Conservation (phyloP, 805 yeast genomes). For the Cyberlindnera xylosilytica region DNA sequence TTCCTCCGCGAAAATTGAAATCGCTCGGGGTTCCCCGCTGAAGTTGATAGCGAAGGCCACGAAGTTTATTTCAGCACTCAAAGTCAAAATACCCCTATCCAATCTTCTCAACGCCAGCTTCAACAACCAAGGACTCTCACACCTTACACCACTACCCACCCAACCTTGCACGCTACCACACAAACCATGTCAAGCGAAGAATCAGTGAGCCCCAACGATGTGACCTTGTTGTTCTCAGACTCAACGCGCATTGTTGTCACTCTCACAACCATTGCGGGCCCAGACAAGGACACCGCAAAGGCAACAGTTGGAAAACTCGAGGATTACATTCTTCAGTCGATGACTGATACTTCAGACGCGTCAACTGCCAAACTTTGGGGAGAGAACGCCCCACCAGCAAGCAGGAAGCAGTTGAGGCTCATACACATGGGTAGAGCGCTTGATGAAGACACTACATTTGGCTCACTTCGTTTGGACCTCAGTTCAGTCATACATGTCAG, state of each 20-base stretch:
- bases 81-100: no score
- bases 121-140: no score
- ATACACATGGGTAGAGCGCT: conserved; percentile 31
- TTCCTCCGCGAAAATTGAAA: no score
- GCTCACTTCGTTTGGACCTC: conserved; percentile 18
- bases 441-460: conserved; percentile 6
- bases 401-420: conserved; percentile 20
- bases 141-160: no score
- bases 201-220: background rate
- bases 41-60: no score
- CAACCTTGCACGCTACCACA: no score
- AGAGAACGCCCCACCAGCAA: background rate
- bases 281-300: background rate
- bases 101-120: no score
- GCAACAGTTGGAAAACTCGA: background rate
- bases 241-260: background rate
- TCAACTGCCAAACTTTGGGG: background rate
- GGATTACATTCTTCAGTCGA: background rate
- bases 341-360: background rate
- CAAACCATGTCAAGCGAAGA: background rate
- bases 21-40: no score
- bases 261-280: background rate
- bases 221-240: background rate
- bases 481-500: conserved; percentile 31
- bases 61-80: no score